Conservation (phyloP, 2,329 filamentous ascomycete genomes). For the Paradendryphiella salina region DNA sequence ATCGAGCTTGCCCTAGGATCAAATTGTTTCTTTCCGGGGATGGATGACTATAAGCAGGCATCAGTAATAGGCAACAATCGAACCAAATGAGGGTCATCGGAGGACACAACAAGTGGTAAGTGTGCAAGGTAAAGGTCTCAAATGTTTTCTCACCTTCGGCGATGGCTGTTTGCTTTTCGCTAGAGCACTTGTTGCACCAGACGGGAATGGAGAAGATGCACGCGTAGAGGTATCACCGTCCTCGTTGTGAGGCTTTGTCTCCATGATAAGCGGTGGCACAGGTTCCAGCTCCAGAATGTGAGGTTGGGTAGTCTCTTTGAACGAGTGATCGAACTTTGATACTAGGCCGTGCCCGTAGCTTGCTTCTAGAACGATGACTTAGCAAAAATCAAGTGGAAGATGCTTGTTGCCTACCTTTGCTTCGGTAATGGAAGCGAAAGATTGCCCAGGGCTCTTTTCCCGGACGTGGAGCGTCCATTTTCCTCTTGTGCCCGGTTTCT, state of each 20-base stretch:
- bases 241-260: slow-evolving; percentile 14
- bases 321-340: slow-evolving; percentile 10
- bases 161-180: neutral
- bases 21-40: neutral
- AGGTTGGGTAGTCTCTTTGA: slow-evolving; percentile 10
- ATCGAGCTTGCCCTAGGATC: neutral
- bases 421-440: slow-evolving; percentile 50
- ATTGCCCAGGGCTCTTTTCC: slow-evolving; percentile 46
- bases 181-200: slow-evolving; percentile 12
- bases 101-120: too few species aligned
- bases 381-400: neutral
- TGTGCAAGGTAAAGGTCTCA: too few species aligned
- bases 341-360: slow-evolving; percentile 17
- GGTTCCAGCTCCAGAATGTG: slow-evolving; percentile 21
- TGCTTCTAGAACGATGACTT: slow-evolving; percentile 14
- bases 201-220: slow-evolving; percentile 15
- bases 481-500: neutral
- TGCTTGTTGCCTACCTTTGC: slow-evolving; percentile 16
- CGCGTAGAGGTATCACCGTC: slow-evolving; percentile 17
- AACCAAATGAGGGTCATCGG: too few species aligned
- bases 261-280: slow-evolving; percentile 15
- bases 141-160: slow-evolving; percentile 17
- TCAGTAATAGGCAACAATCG: neutral
- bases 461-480: slow-evolving; percentile 27
- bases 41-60: neutral